phyloP scores from a whole-genome alignment of 305 asterid genomes.

The Plantago lanceolata region DNA sequence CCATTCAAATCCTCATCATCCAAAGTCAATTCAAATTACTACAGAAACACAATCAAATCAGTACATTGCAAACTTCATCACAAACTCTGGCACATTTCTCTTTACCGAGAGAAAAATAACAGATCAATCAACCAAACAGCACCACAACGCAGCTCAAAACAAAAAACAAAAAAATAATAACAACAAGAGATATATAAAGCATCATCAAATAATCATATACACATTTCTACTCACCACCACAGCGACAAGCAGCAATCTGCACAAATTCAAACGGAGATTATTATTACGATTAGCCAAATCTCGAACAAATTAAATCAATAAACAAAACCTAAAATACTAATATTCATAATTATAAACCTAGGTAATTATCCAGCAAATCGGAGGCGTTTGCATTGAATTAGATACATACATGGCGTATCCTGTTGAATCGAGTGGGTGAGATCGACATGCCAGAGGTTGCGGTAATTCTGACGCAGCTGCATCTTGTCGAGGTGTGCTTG shows the following conservation, averaged over 20 bases:
- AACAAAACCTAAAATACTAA: background rate
- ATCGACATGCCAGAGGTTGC: slow-evolving; percentile 91
- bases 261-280: slow-evolving; percentile 11
- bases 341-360: background rate
- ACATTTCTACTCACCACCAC: slow-evolving; percentile 64
- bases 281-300: background rate
- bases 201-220: slow-evolving; percentile 4
- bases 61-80: background rate
- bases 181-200: slow-evolving; percentile 8
- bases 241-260: slow-evolving; percentile 89
- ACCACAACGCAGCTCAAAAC: background rate
- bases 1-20: no score
- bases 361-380: no score
- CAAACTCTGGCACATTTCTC: background rate
- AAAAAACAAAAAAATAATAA: no score
- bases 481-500: slow-evolving; percentile 58
- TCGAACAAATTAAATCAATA: background rate
- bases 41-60: background rate
- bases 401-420: slow-evolving; percentile 63
- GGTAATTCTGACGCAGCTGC: slow-evolving; percentile 69
- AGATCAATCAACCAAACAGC: slow-evolving; percentile 20
- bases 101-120: slow-evolving; percentile 1
- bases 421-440: slow-evolving; percentile 62
- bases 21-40: no score
- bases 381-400: no score